phyloP scores from a whole-genome alignment of 148 eudicot genomes.

The Silene latifolia region DNA sequence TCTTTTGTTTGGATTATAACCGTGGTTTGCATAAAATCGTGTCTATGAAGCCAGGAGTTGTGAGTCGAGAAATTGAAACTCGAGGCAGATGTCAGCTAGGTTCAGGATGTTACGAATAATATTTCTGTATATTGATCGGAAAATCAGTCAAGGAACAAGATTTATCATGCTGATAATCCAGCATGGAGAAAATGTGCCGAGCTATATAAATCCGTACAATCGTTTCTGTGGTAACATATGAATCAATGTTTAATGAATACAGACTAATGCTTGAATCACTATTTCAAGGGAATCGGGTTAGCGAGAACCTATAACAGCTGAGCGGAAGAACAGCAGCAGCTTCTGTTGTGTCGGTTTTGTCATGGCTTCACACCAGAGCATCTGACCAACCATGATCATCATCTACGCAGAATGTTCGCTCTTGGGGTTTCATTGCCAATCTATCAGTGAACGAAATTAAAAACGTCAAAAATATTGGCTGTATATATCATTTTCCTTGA shows the following conservation, averaged over 20 bases:
- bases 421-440: slow-evolving; percentile 5
- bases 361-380: not conserved
- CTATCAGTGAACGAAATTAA: slow-evolving; percentile 7
- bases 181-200: not conserved
- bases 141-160: no score
- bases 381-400: not conserved
- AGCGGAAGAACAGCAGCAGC: not conserved
- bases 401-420: not conserved
- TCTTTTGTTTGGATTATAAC: no score
- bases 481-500: not conserved
- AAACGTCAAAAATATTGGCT: not conserved
- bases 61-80: no score
- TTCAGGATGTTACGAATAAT: no score
- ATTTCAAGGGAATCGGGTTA: not conserved
- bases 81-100: no score
- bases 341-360: not conserved
- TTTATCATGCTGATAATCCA: not conserved
- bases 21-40: no score
- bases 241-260: not conserved
- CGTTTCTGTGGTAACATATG: not conserved
- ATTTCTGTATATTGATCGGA: no score
- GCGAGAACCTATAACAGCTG: not conserved
- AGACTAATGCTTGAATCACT: not conserved
- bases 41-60: no score
- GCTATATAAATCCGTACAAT: not conserved